These are phyloP conservation scores for Tetrahymena thermophila DNA, from an alignment of 73 alveolate genomes.

Conservation along the genomic window DNA sequence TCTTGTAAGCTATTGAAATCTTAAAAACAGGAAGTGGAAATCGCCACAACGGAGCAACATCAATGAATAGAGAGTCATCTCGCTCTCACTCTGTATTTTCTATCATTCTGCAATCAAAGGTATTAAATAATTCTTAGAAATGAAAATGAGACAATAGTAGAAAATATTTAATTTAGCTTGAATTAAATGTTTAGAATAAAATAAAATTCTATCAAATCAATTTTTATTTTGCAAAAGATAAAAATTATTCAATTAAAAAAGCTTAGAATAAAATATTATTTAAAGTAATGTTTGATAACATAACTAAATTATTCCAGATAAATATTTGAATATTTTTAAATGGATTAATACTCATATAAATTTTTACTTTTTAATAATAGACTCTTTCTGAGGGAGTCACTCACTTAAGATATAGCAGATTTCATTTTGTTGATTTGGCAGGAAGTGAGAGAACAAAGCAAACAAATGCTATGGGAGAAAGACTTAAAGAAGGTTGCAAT, in stretches of 20 bases:
- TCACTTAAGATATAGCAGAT: slow-evolving; percentile 78
- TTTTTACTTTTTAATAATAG: background rate
- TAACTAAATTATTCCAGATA: too few relatives aligned
- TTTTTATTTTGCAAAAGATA: too few relatives aligned
- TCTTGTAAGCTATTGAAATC: slow-evolving; percentile 75
- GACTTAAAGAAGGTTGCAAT: slow-evolving; percentile 91
- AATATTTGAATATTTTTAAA: too few relatives aligned
- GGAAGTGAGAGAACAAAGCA: slow-evolving; percentile 96
- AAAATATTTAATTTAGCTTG: too few relatives aligned
- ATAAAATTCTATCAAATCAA: too few relatives aligned
- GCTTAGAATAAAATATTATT: too few relatives aligned
- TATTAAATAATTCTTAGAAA: background rate
- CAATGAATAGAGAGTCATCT: slow-evolving; percentile 80
- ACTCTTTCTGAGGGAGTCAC: slow-evolving; percentile 34
- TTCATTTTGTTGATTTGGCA: slow-evolving; percentile 96
- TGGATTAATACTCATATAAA: too few relatives aligned
- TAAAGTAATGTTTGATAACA: too few relatives aligned
- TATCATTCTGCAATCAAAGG: slow-evolving; percentile 65
- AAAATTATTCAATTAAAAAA: too few relatives aligned
- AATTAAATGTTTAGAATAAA: too few relatives aligned
- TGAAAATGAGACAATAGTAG: too few relatives aligned
- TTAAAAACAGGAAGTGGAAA: slow-evolving; percentile 80
- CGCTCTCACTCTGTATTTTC: slow-evolving; percentile 96
- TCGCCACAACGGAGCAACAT: slow-evolving; percentile 84
- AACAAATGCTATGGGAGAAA: slow-evolving; percentile 81